phyloP scores from a whole-genome alignment of 495 filamentous ascomycete species.

The Talaromyces stipitatus region DNA sequence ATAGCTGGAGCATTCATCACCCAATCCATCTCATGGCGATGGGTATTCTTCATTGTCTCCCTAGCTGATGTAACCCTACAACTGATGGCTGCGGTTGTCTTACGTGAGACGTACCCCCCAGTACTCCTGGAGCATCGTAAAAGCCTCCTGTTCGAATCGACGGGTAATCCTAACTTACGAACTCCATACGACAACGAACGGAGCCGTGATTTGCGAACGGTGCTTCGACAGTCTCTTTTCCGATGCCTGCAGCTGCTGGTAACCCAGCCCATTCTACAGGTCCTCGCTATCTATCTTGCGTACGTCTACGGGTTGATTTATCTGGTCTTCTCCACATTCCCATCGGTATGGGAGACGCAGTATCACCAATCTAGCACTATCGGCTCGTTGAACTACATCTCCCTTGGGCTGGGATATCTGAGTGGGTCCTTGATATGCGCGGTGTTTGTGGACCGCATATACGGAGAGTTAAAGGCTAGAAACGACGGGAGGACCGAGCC shows the following conservation, averaged over 20 bases:
- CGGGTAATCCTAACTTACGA: no score
- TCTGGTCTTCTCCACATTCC: background rate
- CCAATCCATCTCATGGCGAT: background rate
- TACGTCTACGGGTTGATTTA: background rate
- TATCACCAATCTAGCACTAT: background rate
- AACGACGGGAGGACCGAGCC: constrained; percentile 2
- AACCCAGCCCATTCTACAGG: background rate
- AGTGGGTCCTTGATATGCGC: no score
- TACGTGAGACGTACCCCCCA: background rate
- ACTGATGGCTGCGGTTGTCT: background rate
- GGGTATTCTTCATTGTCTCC: background rate
- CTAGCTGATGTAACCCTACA: background rate
- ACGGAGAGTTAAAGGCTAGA: background rate
- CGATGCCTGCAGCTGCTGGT: background rate
- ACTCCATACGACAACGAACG: no score
- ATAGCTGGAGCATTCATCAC: background rate
- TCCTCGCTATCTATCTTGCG: background rate
- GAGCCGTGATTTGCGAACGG: background rate
- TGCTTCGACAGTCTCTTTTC: background rate
- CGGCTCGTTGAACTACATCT: background rate
- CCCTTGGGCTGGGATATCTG: background rate
- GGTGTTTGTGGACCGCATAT: background rate
- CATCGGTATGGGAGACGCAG: background rate
- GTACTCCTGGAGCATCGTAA: no score
- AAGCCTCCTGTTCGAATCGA: no score